Evolutionary conservation across 140 eudicot species (phyloP), one percentile per base, ranked within the genome.

Genomic region (Flaveria floridana): DNA sequence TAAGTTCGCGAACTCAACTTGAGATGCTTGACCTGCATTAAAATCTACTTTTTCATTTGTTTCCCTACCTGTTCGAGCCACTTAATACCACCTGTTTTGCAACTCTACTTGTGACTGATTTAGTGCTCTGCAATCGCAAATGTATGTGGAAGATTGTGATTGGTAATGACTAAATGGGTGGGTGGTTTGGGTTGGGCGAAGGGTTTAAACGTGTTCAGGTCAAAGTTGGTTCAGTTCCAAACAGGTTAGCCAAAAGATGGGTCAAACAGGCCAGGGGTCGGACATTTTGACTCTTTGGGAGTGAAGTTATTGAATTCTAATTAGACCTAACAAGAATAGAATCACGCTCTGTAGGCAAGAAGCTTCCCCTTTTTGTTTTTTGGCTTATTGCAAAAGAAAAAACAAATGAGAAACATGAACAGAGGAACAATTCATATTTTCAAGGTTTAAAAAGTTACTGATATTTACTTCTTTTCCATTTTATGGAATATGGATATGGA

Each of bases 61-160:
- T 65, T 37, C 72, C 4, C 0, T 26, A 66, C 55, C 34, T 66
- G 72, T 66, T 66, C 2, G n/a, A 65, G 71, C 52, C n/a, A 41
- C 8, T 3, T 18, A 37, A 37, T 65, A n/a, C 30, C n/a, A 41
- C 41, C 41, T 9, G 16, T 65, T 65, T 16, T 37, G 28, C n/a
- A n/a, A 39, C 23, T 65, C 21, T 18, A 34, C 8, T 26, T 26
- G 68, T 6, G 21, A 30, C 46, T 64, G 46, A 14, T 64, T 0
- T 64, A 28, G 47, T 15, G 23, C 25, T 28, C 23, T 37, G 10
- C 25, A 65, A 37, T 7, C 2, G 15, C 26, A 39, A 66, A 42
- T 66, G 53, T 41, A 16, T 42, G 5, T 66, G 70, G 50, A 34
- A n/a, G 48, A n/a, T 37, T 42, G 9, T 42, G 16, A 4, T 41